Evolutionary conservation across 1,139 yeast genomes (phyloP).

Genomic region (Geotrichum restrictum): DNA sequence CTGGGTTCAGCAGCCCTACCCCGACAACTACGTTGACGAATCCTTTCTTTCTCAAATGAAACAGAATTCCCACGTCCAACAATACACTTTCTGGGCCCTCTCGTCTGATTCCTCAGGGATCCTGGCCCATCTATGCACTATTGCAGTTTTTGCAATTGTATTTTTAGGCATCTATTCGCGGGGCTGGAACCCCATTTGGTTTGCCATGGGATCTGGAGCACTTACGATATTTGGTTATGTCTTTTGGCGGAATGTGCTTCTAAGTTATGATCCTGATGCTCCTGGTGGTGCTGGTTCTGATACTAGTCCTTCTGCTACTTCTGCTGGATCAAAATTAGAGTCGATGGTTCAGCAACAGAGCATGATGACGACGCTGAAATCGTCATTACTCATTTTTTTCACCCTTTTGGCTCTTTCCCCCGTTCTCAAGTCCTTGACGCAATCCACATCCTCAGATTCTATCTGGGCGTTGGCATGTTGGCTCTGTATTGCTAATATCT

Average conservation of each 20-base stretch:
- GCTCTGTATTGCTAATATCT: conserved; percentile 62
- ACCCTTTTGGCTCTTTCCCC: conserved; percentile 79
- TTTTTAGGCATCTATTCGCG: conserved; percentile 50
- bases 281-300: conserved; percentile 14
- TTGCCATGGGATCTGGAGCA: conserved; percentile 34
- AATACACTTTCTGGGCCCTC: conserved; percentile 60
- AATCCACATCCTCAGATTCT: conserved; percentile 87
- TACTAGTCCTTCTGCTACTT: too few relatives aligned
- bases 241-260: conserved; percentile 30
- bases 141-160: conserved; percentile 56
- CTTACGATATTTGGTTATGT: conserved; percentile 42
- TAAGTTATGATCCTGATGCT: conserved; percentile 11
- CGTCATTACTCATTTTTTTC: conserved; percentile 64
- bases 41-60: conserved; percentile 75
- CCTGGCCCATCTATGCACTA: conserved; percentile 59
- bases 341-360: too few relatives aligned
- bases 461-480: conserved; percentile 90
- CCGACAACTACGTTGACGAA: conserved; percentile 84
- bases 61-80: conserved; percentile 69
- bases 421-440: conserved; percentile 79
- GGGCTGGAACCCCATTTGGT: conserved; percentile 36
- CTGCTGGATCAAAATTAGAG: background rate
- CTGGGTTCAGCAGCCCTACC: conserved; percentile 84
- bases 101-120: conserved; percentile 67
- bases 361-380: conserved; percentile 46